These are phyloP conservation scores for Debaryomyces robertsiae DNA, from an alignment of 1,139 yeast species.

Conservation along the genomic window DNA sequence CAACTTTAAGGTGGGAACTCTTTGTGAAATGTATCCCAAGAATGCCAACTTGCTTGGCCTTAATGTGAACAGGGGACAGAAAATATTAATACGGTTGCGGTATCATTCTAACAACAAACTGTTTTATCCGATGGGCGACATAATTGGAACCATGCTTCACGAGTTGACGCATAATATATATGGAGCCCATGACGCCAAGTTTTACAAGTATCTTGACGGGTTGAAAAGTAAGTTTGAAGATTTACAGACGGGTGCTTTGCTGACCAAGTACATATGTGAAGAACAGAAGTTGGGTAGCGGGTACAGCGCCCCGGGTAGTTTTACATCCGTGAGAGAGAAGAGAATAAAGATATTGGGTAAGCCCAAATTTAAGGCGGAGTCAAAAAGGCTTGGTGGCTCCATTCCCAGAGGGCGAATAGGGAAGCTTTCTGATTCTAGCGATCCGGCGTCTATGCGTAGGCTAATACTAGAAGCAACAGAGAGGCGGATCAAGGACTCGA, in stretches of 20 bases:
- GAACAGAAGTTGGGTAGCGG: conserved; percentile 56
- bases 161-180: conserved; percentile 79
- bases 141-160: conserved; percentile 84
- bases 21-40: conserved; percentile 88
- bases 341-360: conserved; percentile 41
- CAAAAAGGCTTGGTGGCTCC: conserved; percentile 35
- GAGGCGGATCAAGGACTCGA: conserved; percentile 57
- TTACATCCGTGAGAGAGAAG: conserved; percentile 36
- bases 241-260: conserved; percentile 33
- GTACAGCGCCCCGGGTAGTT: conserved; percentile 18
- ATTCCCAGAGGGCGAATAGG: conserved; percentile 10
- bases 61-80: conserved; percentile 82
- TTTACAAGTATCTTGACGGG: conserved; percentile 67
- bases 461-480: conserved; percentile 70
- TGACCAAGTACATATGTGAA: conserved; percentile 42
- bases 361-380: conserved; percentile 42
- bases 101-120: conserved; percentile 53
- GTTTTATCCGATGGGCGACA: conserved; percentile 67
- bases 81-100: conserved; percentile 72
- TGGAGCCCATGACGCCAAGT: conserved; percentile 80
- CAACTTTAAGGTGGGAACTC: conserved; percentile 62
- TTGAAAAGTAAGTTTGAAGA: conserved; percentile 60
- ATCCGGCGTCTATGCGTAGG: conserved; percentile 38
- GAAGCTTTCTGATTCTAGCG: conserved; percentile 12
- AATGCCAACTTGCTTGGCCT: conserved; percentile 68